Evolutionary conservation across 495 filamentous ascomycete genomes (phyloP), one percentile per base, ranked within the genome.

Genomic region (Penicillium desertorum): DNA sequence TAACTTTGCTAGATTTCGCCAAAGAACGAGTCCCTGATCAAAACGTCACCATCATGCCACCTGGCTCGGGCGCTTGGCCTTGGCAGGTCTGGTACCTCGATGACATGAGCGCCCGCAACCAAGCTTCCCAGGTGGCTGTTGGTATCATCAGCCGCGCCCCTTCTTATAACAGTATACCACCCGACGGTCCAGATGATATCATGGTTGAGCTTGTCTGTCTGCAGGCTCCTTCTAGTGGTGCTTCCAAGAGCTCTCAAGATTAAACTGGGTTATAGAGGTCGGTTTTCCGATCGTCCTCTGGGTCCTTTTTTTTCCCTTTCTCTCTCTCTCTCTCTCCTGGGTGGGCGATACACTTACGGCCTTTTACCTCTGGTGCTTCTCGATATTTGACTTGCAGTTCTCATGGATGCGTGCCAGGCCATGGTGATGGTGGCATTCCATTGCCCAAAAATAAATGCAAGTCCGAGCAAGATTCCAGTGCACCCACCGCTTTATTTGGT

Each of bases 21-120:
- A 63, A 63, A 34, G 75, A 77, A 61, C 66, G 58, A 41, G 56
- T 54, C n/a, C 62, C 63, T 12, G 64, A 62, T 22, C 57, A 66
- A 25, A 59, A 66, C 20, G 71, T 71, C 5, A 63, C 58, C 1
- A 57, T 76, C 4, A 67, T 71, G 48, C 65, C 63, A 19, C 52
- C 72, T 7, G 76, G 76, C 5, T 65, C 57, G 14, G 58, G 63
- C 22, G 34, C 60, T 19, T 59, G 45, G 51, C 73, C 76, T 5
- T 79, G 74, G 76, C 67, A 69, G 45, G 73, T 74, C 8, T 77
- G 68, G 67, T 74, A 72, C 43, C 60, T 76, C 12, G 70, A 76
- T 52, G 61, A 68, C 42, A 74, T 75, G 69, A 73, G 64, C 1
- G 62, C 70, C 5, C 34, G 44, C 9, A 59, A 74, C 25, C 74